Evolutionary conservation across 331 rosid genomes (phyloP).

Genomic region (Quercus lobata): DNA sequence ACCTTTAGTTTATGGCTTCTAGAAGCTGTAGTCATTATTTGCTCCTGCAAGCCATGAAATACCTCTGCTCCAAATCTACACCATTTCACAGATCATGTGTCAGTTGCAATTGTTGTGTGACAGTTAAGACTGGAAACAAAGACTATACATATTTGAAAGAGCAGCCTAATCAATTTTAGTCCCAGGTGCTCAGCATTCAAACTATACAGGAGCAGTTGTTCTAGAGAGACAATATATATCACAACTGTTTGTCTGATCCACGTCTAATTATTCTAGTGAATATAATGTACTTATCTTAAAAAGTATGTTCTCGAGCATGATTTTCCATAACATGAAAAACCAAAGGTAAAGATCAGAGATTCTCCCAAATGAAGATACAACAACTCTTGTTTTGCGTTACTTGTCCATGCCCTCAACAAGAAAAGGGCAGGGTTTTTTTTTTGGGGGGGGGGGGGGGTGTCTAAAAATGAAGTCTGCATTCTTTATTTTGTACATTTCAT

Average conservation of each 20-base stretch:
- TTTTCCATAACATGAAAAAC: background rate
- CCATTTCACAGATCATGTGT: conserved; percentile 8
- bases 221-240: background rate
- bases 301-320: background rate
- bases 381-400: background rate
- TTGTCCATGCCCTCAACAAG: no score
- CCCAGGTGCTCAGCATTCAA: background rate
- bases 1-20: conserved; percentile 81
- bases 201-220: background rate
- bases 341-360: background rate
- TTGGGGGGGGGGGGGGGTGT: background rate
- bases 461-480: background rate
- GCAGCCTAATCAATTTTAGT: background rate
- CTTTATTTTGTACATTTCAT: background rate
- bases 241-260: background rate
- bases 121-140: conserved; percentile 14
- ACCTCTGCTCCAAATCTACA: conserved; percentile 95
- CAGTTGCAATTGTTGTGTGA: conserved; percentile 2
- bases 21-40: conserved; percentile 75
- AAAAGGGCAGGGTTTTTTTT: no score
- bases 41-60: conserved; percentile 98
- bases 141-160: background rate
- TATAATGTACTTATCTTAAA: background rate
- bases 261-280: background rate
- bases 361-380: background rate